Percentiles rank a stretch among this genome's conserved stretches.
Conservation (phyloP, 495 filamentous ascomycete genomes). For the Neurospora cerealis region DNA sequence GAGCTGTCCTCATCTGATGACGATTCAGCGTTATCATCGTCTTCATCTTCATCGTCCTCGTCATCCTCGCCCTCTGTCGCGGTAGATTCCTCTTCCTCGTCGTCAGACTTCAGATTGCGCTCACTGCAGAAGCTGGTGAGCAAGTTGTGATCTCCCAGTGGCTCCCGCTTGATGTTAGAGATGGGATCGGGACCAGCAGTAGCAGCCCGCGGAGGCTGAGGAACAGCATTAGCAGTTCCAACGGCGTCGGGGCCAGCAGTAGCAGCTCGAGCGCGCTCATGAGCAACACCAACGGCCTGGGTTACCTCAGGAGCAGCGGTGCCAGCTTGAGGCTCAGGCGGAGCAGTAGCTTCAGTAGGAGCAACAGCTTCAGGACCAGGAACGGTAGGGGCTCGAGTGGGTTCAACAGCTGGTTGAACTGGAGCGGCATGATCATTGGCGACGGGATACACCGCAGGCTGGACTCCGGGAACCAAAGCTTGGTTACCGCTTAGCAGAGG, state of each 20-base stretch:
- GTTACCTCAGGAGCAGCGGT: background rate
- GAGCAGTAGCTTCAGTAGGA: background rate
- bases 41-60: background rate
- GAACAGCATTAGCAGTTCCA: background rate
- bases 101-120: background rate
- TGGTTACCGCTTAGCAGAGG: background rate
- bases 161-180: background rate
- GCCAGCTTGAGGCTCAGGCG: background rate
- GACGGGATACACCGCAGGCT: background rate
- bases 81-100: background rate
- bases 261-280: background rate
- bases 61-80: background rate
- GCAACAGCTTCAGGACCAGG: background rate
- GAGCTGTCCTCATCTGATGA: background rate
- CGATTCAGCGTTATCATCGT: background rate
- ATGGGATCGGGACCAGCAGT: background rate
- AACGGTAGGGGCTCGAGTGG: background rate
- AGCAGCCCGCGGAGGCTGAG: background rate
- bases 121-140: background rate
- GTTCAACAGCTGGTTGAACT: background rate
- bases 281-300: background rate
- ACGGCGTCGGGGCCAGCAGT: background rate
- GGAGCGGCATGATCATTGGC: background rate
- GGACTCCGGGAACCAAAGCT: background rate
- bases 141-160: background rate